Evolutionary conservation across 2,329 filamentous ascomycete species (phyloP), one percentile per base, ranked within the genome.

Genomic region (Aureobasidium lini): DNA sequence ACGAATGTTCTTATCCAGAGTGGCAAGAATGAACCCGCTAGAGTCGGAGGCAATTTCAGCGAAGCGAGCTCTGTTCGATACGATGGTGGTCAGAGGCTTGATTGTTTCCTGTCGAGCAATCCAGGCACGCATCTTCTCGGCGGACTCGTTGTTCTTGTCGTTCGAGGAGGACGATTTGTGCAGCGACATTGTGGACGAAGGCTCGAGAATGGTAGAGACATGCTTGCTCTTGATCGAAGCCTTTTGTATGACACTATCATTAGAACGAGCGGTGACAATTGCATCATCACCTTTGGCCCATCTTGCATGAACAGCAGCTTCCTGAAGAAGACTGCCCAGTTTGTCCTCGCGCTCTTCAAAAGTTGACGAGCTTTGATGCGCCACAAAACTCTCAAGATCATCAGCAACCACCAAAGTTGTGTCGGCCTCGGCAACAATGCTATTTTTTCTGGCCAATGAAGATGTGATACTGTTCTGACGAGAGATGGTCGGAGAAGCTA

Each of bases 1-100:
- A 18, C 66, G 70, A 15, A 81, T 72, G 23, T 75, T 69, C 31
- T 71, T 74, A 62, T 83, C 80, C 37, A 83, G 67, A 3, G 73
- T 75, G 3, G 77, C 79, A 71, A 80, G 76, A 9, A 75, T 67
- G 8, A 77, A 73, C 31, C 73, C 71, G n/a, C 69, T 67, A 7
- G 65, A 62, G 46, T 70, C 73, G 59, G 80, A 79, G 31, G 73
- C 72, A 3, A 80, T 68, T 15, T 79, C 79, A 46, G 74, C 66
- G 60, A 81, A 79, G 13, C 80, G 73, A 15, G 75, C 74, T 11
- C 80, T 74, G 59, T 73, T 75, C 4, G 73, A 74, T n/a, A 70
- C 70, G 37, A 78, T 67, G 31, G 73, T 72, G 47, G 76, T 79
- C 15, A 82, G 71, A 3, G 80, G 77, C 59, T 70, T 70, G 3